Conservation (phyloP, 2,329 filamentous ascomycete species). For the Neurospora sp. region DNA sequence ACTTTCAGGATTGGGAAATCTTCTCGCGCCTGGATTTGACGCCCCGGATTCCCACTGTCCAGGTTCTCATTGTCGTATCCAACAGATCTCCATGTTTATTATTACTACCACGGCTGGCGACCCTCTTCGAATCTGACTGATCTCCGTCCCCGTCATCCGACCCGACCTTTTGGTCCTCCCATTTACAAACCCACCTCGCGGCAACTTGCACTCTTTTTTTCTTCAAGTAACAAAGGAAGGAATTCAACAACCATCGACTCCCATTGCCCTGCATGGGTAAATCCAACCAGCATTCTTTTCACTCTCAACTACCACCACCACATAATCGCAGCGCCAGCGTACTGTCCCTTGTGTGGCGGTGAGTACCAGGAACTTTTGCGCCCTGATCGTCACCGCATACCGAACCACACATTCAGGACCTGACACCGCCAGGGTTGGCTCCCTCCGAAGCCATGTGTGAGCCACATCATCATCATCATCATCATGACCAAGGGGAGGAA, state of each 20-base stretch:
- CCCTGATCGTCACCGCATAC: not conserved
- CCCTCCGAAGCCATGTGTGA: not conserved
- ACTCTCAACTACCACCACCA: not conserved
- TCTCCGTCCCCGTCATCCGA: not conserved
- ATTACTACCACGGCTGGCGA: not conserved
- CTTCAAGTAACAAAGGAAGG: not conserved
- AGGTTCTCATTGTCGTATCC: not conserved
- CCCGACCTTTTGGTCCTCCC: not conserved
- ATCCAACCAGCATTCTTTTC: not conserved
- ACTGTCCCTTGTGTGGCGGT: not conserved
- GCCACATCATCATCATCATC: not conserved
- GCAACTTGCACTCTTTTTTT: not conserved
- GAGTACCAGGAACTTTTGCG: not conserved
- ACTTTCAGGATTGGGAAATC: not conserved
- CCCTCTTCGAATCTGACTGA: not conserved
- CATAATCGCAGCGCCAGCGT: not conserved
- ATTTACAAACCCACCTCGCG: not conserved
- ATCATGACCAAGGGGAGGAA: constrained; percentile 14
- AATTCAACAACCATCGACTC: not conserved
- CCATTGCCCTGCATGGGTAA: not conserved
- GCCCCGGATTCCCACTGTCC: not conserved
- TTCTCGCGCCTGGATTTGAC: not conserved
- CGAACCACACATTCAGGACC: not conserved
- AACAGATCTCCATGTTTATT: not conserved
- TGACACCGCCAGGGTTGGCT: not conserved